Evolutionary conservation across 345 rosid genomes (phyloP), one percentile per base, ranked within the genome.

Genomic region (Aquilaria malaccensis): DNA sequence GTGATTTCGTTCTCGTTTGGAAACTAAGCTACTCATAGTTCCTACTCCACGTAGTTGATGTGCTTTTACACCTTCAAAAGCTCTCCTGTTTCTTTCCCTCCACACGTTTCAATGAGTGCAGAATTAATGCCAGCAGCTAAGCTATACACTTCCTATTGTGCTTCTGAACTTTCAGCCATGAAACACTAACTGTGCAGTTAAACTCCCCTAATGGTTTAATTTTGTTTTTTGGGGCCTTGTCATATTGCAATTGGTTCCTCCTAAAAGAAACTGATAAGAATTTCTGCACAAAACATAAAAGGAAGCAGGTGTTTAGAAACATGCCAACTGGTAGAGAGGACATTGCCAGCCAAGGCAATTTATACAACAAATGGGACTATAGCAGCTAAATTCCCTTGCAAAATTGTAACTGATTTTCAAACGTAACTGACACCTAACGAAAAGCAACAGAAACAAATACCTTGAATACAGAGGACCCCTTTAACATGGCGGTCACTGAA

Each of bases 281-380:
- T 15, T 59, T 59, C 76, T 54, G 65, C 61, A 67, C 55, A 30
- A 59, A 47, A 45, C 7, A 32, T 15, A 52, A 13, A 52, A 57
- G 30, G 48, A 29, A 53, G 55, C 47, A 37, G 30, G 14, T 55
- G 43, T 37, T 37, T 3, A 41, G 10, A 31, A 48, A 59, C 50
- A 22, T 22, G 22, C 22, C 22, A 48, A 56, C 43, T 52, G 10
- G 50, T 11, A 30, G 7, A 56, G 13, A 45, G 64, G 0, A 37
- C 15, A 41, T 22, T 56, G 13, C 14, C 33, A 45, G 48, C 15
- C 11, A 22, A 22, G 30, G 12, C 29, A 41, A 56, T 30, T 11
- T 30, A 14, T 32, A 33, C 2, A 48, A 11, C 43, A 30, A 30
- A 22, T 9, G 45, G 2, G 61, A 45, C 9, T 30, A 7, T 29